Base-by-base conservation (phyloP, 2,329 filamentous ascomycete species). In the Trichoderma breve region DNA sequence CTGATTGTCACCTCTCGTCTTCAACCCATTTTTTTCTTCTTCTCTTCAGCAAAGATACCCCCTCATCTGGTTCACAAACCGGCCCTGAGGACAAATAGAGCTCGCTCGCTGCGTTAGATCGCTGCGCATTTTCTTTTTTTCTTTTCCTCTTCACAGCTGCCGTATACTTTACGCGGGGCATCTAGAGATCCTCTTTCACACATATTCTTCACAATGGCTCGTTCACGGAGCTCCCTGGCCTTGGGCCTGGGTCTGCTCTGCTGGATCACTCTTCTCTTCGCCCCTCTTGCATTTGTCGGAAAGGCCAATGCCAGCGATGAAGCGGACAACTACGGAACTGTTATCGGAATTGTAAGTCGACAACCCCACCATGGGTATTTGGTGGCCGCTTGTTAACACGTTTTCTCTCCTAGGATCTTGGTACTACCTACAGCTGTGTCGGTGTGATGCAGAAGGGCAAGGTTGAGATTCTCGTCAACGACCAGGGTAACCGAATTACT, bases 361-460 rank as follows among this genome's bases (percentile, higher is more conserved):
- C 57, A 66, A 63, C 26, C 60, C 53, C 58, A n/a, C 30, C 60
- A 55, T 72, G 28, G 57, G 57, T 53, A 24, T 24, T 24, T 26
- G 26, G 5, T 34, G 21, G n/a, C 8, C 9, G 47, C 18, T 55
- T 65, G 28, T 61, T 72, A 66, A 70, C 55, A 62, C 39, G 34
- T 53, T 71, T 53, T 11, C 51, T 67, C 26, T 36, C 14, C 24
- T 18, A 89, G 86, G 87, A 97, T 91, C 84, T 97, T 81, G 94
- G 94, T 85, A 97, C 94, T 67, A 97, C 94, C 76, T 91, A 91
- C 85, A 92, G 89, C 79, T 97, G 94, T 85, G 94, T 97, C 79
- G 94, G 93, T 92, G 93, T 97, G 82, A 97, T 97, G 94, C 92
- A 95, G 82, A 93, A 94, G 82, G 94, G 94, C 83, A 96, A 95